Evolutionary conservation across 805 yeast genomes (phyloP).

Genomic region (Helenozyma baotianmanensis): DNA sequence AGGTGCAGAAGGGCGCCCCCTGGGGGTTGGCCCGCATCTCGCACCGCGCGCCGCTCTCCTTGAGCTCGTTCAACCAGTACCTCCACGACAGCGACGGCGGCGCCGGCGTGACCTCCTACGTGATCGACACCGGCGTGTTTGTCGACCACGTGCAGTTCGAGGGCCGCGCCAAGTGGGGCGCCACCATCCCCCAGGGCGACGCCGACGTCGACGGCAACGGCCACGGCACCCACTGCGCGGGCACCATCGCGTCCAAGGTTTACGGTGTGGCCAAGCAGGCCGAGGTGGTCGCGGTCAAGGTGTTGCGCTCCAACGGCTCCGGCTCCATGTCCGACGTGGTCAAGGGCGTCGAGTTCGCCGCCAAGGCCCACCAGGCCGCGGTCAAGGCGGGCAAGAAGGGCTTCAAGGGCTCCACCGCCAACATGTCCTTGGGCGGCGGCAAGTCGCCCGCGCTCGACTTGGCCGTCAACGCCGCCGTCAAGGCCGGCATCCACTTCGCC

Average conservation of each 20-base stretch:
- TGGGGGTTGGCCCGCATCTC: constrained; percentile 94
- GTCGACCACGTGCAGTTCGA: constrained; percentile 59
- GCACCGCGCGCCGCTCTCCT: constrained; percentile 66
- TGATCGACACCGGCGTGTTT: constrained; percentile 81
- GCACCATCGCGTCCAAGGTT: constrained; percentile 70
- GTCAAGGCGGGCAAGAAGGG: constrained; percentile 39
- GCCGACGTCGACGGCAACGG: constrained; percentile 69
- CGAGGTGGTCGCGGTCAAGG: constrained; percentile 37
- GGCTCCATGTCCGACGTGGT: constrained; percentile 40
- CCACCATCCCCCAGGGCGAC: constrained; percentile 58
- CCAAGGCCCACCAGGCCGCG: constrained; percentile 34
- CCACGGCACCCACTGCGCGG: constrained; percentile 94
- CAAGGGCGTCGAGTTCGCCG: constrained; percentile 43
- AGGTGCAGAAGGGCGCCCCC: constrained; percentile 78
- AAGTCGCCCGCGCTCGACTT: constrained; percentile 51
- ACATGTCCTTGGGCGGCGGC: constrained; percentile 61
- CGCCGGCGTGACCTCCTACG: constrained; percentile 61
- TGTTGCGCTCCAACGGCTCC: constrained; percentile 35
- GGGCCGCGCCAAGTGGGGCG: constrained; percentile 56
- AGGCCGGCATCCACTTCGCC: constrained; percentile 54
- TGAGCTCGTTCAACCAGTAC: constrained; percentile 52
- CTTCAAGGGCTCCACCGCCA: constrained; percentile 57
- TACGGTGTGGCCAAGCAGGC: constrained; percentile 77
- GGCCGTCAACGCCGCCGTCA: constrained; percentile 56
- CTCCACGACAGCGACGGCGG: constrained; percentile 41